Evolutionary conservation across 352 stramenopile genomes (phyloP), one percentile per base, ranked within the genome.

Genomic region (Phytopythium cucurbitacearum): DNA sequence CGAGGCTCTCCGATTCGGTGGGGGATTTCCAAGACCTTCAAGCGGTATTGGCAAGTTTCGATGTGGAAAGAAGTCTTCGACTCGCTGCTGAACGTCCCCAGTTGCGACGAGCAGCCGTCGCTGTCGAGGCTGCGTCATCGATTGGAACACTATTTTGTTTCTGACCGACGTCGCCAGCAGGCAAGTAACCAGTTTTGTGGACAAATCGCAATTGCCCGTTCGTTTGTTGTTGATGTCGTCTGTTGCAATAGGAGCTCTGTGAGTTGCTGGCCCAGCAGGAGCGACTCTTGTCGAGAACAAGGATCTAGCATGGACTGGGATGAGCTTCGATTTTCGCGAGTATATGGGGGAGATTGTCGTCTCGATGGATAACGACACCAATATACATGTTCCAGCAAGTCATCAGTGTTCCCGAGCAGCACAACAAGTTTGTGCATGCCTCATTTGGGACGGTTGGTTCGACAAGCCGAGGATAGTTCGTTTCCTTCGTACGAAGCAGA

Each of bases 1-100:
- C 46, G 62, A 9, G 62, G 69, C 6, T 71, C 68, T 12, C 36
- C 28, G 7, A 35, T 38, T 33, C 48, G 53, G 13, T 95, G 79
- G 79, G 56, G 43, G 6, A 78, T 84, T 47, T 65, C 66, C 16
- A 76, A 66, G 37, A 51, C 62, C 37, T 87, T 91, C 57, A 92
- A 91, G 65, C 67, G 85, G 11, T 95, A 95, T 56, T 95, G 85
- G 85, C 67, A 87, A 35, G 57, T 81, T 11, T 52, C 67, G 12
- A 77, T 95, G 66, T 95, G 85, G 85, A 71, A 68, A 51, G 39
- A 69, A 10, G 53, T 94, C 28, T 95, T 95, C 49, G 62, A 87
- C 34, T 54, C 60, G 11, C 64, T 95, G 36, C 50, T 95, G 48
- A 95, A 95, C 51, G 68, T 92, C 11, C 60, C 55, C 15, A 86